Percentiles rank a stretch among this genome's conserved stretches.
phyloP scores from a whole-genome alignment of 495 filamentous ascomycete genomes.

The Penicillium coffeae region DNA sequence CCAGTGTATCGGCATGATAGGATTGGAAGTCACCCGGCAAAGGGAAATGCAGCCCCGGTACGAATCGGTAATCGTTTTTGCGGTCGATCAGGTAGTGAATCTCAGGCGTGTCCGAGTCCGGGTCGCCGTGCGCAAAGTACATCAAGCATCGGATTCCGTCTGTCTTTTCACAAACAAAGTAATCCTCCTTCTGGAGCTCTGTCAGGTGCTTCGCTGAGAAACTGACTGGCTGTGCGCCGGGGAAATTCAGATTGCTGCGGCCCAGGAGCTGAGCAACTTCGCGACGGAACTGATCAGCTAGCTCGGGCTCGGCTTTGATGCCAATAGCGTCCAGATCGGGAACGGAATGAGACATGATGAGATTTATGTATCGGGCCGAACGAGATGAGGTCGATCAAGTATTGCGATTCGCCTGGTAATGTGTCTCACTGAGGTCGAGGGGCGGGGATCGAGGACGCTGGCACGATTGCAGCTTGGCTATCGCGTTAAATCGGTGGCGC shows the following conservation, averaged over 20 bases:
- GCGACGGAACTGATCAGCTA: slow-evolving; percentile 58
- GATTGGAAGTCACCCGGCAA: slow-evolving; percentile 52
- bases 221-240: slow-evolving; percentile 92
- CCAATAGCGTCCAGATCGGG: slow-evolving; percentile 52
- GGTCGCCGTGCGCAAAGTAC: slow-evolving; percentile 64
- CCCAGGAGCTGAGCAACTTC: slow-evolving; percentile 75
- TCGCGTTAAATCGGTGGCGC: neutral
- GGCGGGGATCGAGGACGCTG: neutral
- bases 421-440: neutral
- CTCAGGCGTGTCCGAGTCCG: slow-evolving; percentile 46
- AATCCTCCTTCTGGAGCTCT: slow-evolving; percentile 76
- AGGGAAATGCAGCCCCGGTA: slow-evolving; percentile 79
- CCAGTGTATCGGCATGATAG: slow-evolving; percentile 76
- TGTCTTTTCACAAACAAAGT: slow-evolving; percentile 97
- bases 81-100: slow-evolving; percentile 88
- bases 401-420: neutral
- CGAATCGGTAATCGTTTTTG: slow-evolving; percentile 90
- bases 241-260: slow-evolving; percentile 64
- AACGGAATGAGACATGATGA: slow-evolving; percentile 42
- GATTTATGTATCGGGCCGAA: too few species aligned
- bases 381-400: neutral
- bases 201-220: slow-evolving; percentile 74
- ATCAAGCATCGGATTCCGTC: slow-evolving; percentile 93
- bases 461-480: neutral
- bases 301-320: slow-evolving; percentile 54